A percentile compares a stretch with the other conserved stretches of the same genome.
Evolutionary conservation across 768 basidiomycete genomes (phyloP).

Genomic region (Leucogyrophana mollusca): DNA sequence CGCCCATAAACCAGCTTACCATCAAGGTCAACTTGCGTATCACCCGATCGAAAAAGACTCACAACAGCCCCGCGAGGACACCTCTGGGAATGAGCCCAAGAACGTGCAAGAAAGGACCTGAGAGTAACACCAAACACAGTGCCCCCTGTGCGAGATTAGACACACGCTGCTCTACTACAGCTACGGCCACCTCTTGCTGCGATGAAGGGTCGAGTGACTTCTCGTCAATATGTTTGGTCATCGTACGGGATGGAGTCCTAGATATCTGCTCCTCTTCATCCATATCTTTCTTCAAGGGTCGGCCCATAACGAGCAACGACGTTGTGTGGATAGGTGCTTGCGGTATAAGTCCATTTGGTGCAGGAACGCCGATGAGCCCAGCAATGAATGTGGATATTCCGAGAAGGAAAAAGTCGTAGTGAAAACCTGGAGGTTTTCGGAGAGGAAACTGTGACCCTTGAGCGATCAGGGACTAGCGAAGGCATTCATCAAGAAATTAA

Average conservation of each 20-base stretch:
- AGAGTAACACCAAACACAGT: constrained; percentile 76
- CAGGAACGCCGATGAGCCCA: constrained; percentile 81
- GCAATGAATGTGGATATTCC: constrained; percentile 89
- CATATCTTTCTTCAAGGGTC: constrained; percentile 33
- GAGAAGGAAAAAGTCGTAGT: constrained; percentile 88
- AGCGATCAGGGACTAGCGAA: constrained; percentile 78
- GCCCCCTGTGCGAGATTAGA: constrained; percentile 87
- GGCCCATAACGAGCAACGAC: constrained; percentile 72
- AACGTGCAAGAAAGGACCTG: constrained; percentile 79
- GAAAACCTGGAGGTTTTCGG: constrained; percentile 85
- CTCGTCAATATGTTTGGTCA: constrained; percentile 15
- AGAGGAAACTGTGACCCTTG: constrained; percentile 88
- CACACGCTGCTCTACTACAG: constrained; percentile 90
- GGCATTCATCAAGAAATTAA: constrained; percentile 3
- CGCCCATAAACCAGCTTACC: constrained; percentile 88
- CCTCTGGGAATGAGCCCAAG: constrained; percentile 78
- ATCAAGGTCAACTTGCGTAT: constrained; percentile 4
- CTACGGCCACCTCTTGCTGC: constrained; percentile 55
- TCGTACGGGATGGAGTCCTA: constrained; percentile 10
- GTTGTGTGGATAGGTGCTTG: constrained; percentile 93
- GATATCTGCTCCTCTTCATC: constrained; percentile 33
- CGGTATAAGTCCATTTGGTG: constrained; percentile 82
- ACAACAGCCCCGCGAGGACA: constrained; percentile 87
- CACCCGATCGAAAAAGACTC: constrained; percentile 23
- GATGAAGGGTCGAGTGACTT: constrained; percentile 15